These are phyloP conservation scores for Rhizophagus sp. DNA, from an alignment of 192 early-diverging fungal species.

Conservation along the genomic window DNA sequence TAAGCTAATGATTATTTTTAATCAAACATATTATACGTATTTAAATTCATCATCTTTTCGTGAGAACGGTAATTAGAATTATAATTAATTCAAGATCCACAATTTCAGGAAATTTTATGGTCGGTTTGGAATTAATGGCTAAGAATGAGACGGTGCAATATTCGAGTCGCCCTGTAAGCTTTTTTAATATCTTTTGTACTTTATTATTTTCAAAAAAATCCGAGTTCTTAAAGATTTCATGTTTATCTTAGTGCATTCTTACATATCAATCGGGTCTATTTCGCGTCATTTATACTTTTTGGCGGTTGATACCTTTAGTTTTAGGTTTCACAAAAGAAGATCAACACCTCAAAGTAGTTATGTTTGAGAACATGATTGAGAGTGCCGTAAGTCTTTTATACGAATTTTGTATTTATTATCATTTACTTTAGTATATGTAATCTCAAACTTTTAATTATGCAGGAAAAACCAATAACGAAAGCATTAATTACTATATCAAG, in stretches of 20 bases:
- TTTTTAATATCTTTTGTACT: neutral
- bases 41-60: no score
- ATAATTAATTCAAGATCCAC: neutral
- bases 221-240: neutral
- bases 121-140: conserved; percentile 32
- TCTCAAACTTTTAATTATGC: neutral
- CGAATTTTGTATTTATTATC: neutral
- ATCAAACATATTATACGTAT: neutral
- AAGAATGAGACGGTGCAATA: conserved; percentile 38
- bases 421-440: neutral
- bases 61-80: neutral
- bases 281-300: conserved; percentile 42
- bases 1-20: conserved; percentile 36
- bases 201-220: neutral
- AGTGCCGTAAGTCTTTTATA: conserved; percentile 25
- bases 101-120: conserved; percentile 45
- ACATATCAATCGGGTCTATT: conserved; percentile 43
- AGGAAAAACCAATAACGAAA: conserved; percentile 43
- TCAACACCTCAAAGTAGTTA: conserved; percentile 39
- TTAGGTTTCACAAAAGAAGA: conserved; percentile 46
- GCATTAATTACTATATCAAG: conserved; percentile 46
- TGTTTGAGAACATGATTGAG: conserved; percentile 48
- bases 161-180: conserved; percentile 51
- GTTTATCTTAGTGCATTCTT: conserved; percentile 40
- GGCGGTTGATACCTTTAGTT: conserved; percentile 44